A percentile compares a stretch with the other conserved stretches of the same genome.
Evolutionary conservation across 805 yeast genomes (phyloP).

Genomic region (Citeromyces matritensis): DNA sequence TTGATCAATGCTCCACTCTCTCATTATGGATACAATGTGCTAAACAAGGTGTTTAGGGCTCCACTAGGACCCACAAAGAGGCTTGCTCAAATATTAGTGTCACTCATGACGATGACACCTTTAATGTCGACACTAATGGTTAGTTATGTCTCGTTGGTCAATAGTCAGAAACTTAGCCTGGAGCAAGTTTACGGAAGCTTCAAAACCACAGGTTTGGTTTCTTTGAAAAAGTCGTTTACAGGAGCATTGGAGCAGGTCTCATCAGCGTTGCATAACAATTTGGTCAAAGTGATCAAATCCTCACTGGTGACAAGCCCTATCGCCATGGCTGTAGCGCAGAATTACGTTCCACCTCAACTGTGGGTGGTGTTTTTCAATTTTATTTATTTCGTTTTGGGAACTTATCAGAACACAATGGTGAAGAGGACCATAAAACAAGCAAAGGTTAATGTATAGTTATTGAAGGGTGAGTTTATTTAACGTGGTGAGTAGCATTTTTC

Average conservation of each 20-base stretch:
- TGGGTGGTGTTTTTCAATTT: conserved; percentile 54
- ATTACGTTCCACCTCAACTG: conserved; percentile 34
- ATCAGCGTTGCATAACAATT: conserved; percentile 23
- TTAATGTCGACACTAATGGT: conserved; percentile 30
- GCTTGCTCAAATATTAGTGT: conserved; percentile 31
- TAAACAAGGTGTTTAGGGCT: conserved; percentile 26
- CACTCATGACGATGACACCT: conserved; percentile 44
- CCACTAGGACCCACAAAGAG: conserved; percentile 23
- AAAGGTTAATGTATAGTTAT: too few species aligned
- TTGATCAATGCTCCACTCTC: conserved; percentile 40
- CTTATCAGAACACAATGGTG: conserved; percentile 42
- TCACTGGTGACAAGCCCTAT: conserved; percentile 40
- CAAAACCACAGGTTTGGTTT: conserved; percentile 3
- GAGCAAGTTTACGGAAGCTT: conserved; percentile 12
- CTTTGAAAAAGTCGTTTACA: conserved; percentile 6
- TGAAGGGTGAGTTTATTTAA: too few species aligned
- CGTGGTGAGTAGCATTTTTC: too few species aligned
- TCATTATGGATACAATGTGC: conserved; percentile 32
- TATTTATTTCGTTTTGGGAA: conserved; percentile 44
- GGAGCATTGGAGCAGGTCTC: conserved; percentile 7
- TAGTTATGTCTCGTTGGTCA: conserved; percentile 35
- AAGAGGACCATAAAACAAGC: conserved; percentile 18
- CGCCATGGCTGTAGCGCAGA: conserved; percentile 40
- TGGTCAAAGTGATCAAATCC: conserved; percentile 28
- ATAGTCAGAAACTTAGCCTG: conserved; percentile 2